Conservation (phyloP, 1,284 basidiomycete genomes). For the Melampsora larici-populina region DNA sequence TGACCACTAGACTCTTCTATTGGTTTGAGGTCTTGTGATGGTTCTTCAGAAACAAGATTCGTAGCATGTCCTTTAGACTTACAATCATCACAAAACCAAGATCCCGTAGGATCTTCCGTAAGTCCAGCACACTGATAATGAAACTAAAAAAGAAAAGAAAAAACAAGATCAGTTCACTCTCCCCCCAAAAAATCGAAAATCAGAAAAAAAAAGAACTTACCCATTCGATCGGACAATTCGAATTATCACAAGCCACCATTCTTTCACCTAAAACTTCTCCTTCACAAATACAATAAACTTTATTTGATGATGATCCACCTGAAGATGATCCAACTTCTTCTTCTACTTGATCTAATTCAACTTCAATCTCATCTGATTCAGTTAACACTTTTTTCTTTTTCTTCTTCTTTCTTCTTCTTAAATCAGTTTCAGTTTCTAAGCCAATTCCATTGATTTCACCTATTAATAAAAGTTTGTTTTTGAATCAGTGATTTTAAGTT, state of each 20-base stretch:
- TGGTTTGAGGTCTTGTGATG: too few relatives aligned
- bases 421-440: background rate
- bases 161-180: too few relatives aligned
- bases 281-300: slow-evolving; percentile 30
- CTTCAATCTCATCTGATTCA: background rate
- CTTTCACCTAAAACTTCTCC: slow-evolving; percentile 21
- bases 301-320: slow-evolving; percentile 11
- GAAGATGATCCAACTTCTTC: background rate
- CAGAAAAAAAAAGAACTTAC: slow-evolving; percentile 1
- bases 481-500: background rate
- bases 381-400: too few relatives aligned
- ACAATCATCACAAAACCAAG: slow-evolving; percentile 31
- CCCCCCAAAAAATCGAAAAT: background rate
- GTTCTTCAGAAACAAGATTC: too few relatives aligned
- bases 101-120: slow-evolving; percentile 24
- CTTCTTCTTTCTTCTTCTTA: background rate
- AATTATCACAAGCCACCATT: slow-evolving; percentile 40
- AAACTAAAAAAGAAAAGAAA: background rate
- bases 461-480: background rate
- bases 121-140: slow-evolving; percentile 37
- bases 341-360: background rate
- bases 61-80: background rate
- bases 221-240: slow-evolving; percentile 41
- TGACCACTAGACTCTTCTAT: too few relatives aligned
- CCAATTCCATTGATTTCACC: background rate